Base-by-base conservation (phyloP, 352 stramenopile genomes). In the Phytophthora pisi region DNA sequence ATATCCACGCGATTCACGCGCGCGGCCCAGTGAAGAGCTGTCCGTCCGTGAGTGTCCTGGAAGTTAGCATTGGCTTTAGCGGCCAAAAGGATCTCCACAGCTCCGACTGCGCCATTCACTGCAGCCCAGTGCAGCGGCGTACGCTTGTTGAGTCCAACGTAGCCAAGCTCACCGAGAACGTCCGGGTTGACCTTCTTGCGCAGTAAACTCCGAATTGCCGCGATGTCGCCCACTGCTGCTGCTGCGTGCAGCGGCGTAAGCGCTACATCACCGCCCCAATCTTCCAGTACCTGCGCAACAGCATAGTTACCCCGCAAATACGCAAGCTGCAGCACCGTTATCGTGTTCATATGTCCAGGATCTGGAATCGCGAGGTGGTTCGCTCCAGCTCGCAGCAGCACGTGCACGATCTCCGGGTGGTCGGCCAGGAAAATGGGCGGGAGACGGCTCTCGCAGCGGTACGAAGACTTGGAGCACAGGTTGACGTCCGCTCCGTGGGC, bases 261-360 rank as follows among this genome's bases (percentile, higher is more conserved):
- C 8, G 87, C 85, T 9, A 95, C 76, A 28, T 95, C 87, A 2
- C 85, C 83, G 20, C 87, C 87, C 87, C 85, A 95, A 66, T 95
- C 87, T 51, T 95, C 87, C 0, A 95, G 66, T 24, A 92, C 82
- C 46, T 92, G 81, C 1, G 85, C 87, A 9, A 94, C 86, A 4
- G 84, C 84, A 54, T 94, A 95, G 66, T 94, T 93, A 13, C 86
- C 79, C 23, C 86, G 79, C 30, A 93, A 49, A 68, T 95, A 95
- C 9, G 86, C 88, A 8, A 93, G 71, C 58, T 95, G 85, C 3
- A 95, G 70, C 34, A 92, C 88, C 2, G 88, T 93, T 51, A 95
- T 86, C n/a, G 85, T 93, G 56, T 95, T 95, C 77, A 91, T 89
- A 47, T 92, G 86, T 7, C 88, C 88, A 11, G 88, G 82, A 60